Conservation (phyloP, 2,329 filamentous ascomycete species). For the Graphilbum fragrans region DNA sequence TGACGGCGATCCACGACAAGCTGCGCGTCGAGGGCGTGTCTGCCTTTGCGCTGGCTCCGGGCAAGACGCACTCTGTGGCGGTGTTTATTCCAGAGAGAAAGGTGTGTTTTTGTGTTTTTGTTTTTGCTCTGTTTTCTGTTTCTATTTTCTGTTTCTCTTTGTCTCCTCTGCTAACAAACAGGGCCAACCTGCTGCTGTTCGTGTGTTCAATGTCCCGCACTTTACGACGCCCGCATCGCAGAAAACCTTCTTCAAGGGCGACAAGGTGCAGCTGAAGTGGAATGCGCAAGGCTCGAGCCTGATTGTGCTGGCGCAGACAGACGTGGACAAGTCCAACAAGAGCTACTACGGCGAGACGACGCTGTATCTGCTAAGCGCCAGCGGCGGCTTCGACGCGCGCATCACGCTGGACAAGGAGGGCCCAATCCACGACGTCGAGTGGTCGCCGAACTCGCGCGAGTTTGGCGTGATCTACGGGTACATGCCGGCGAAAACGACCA, state of each 20-base stretch:
- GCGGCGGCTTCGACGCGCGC: constrained; percentile 83
- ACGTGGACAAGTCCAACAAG: constrained; percentile 96
- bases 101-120: constrained; percentile 35
- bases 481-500: constrained; percentile 98
- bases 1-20: constrained; percentile 88
- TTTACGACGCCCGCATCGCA: constrained; percentile 78
- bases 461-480: constrained; percentile 97
- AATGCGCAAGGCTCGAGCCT: constrained; percentile 83
- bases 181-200: constrained; percentile 88
- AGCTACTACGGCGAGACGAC: constrained; percentile 99
- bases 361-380: constrained; percentile 86
- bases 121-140: background rate
- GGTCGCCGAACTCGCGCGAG: constrained; percentile 95
- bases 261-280: constrained; percentile 98
- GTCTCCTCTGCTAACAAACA: constrained; percentile 23
- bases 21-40: constrained; percentile 80
- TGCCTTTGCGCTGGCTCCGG: constrained; percentile 82
- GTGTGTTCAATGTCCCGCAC: constrained; percentile 85
- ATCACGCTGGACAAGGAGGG: constrained; percentile 92
- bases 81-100: constrained; percentile 94
- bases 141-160: background rate
- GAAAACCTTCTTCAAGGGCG: constrained; percentile 98
- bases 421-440: constrained; percentile 89
- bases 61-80: constrained; percentile 81
- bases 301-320: constrained; percentile 91